phyloP scores from a whole-genome alignment of 2,329 filamentous ascomycete species.

The Fusarium solani-melongenae region DNA sequence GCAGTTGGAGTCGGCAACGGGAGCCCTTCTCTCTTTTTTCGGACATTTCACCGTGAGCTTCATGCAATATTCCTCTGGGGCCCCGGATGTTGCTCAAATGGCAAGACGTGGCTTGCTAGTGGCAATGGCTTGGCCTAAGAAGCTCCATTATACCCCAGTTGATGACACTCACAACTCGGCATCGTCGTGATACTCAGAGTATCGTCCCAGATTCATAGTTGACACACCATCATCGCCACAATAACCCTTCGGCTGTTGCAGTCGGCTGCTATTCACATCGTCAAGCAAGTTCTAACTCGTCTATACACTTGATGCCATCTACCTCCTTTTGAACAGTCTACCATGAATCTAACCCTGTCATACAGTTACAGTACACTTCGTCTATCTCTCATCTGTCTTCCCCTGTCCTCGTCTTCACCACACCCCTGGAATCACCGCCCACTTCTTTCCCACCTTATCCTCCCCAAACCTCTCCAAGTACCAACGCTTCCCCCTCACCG shows the following conservation, averaged over 20 bases:
- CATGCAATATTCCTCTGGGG: neutral
- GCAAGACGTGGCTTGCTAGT: conserved; percentile 1
- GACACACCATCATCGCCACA: neutral
- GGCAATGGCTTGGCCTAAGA: neutral
- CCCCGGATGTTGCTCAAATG: neutral
- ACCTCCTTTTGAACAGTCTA: neutral
- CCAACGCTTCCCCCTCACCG: conserved; percentile 84
- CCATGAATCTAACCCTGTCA: neutral
- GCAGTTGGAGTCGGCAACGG: conserved; percentile 43
- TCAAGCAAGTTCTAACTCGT: neutral
- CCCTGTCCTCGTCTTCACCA: conserved; percentile 43
- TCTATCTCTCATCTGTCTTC: conserved; percentile 13
- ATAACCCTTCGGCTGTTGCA: conserved; percentile 20
- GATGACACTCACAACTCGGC: neutral
- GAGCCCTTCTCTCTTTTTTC: neutral
- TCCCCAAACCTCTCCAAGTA: conserved; percentile 89
- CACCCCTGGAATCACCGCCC: conserved; percentile 74
- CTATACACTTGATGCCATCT: neutral
- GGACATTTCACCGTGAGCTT: conserved; percentile 1
- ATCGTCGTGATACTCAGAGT: neutral
- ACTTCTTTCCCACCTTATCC: conserved; percentile 79
- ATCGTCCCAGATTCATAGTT: neutral
- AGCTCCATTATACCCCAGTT: neutral
- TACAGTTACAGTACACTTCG: neutral
- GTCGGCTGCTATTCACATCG: conserved; percentile 15